Evolutionary conservation across 768 basidiomycete genomes (phyloP).

Genomic region (Collybia sp.): DNA sequence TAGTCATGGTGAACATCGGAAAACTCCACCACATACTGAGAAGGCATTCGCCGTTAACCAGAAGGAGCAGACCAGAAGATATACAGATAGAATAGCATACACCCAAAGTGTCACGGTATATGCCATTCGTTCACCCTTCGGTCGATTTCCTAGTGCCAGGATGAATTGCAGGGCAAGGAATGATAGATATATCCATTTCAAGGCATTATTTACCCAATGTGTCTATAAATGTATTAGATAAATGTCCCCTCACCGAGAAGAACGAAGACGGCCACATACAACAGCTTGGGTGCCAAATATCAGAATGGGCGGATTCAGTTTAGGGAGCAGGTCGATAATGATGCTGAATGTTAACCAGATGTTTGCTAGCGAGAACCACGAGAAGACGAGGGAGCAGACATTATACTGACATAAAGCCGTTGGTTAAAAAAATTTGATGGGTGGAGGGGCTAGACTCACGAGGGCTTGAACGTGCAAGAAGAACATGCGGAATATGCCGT

Average conservation of each 20-base stretch:
- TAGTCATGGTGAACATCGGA: not conserved
- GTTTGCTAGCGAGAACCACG: conserved; percentile 92
- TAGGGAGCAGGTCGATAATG: conserved; percentile 82
- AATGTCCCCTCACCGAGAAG: not conserved
- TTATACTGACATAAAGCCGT: conserved; percentile 56
- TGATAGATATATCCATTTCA: conserved; percentile 85
- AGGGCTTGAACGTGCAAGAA: conserved; percentile 93
- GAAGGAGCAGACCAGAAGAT: conserved; percentile 84
- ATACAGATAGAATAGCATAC: conserved; percentile 77
- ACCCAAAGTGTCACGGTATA: conserved; percentile 81
- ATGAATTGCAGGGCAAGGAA: conserved; percentile 75
- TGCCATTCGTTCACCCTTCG: conserved; percentile 79
- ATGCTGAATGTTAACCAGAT: conserved; percentile 95
- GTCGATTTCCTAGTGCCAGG: conserved; percentile 69
- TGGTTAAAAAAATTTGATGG: not conserved
- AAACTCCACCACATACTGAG: conserved; percentile 38
- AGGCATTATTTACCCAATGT: conserved; percentile 77
- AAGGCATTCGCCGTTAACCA: conserved; percentile 82
- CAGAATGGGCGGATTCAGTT: conserved; percentile 23
- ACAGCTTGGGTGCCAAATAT: conserved; percentile 71
- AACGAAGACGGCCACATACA: conserved; percentile 36
- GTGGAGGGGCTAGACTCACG: conserved; percentile 38
- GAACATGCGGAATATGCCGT: conserved; percentile 90
- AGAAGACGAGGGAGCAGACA: conserved; percentile 78
- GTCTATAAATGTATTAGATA: conserved; percentile 47